A percentile compares a stretch with the other conserved stretches of the same genome.
phyloP scores from a whole-genome alignment of 2,329 filamentous ascomycete genomes.

The Calonectria naviculata region DNA sequence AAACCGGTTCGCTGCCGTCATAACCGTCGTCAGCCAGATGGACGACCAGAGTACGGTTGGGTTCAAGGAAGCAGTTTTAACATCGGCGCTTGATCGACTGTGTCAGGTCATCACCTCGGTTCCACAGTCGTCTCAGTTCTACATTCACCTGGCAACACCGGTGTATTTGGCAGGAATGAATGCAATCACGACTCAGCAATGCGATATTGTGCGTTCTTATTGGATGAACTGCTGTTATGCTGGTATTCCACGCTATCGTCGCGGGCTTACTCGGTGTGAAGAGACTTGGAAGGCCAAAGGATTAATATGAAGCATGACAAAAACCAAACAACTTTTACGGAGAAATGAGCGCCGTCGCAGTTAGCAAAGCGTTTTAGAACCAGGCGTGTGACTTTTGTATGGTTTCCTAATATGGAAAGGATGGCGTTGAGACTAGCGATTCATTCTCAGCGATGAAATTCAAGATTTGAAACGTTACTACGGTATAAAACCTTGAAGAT shows the following conservation, averaged over 20 bases:
- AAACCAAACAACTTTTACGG: not conserved
- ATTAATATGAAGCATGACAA: slow-evolving; percentile 14
- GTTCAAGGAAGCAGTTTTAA: slow-evolving; percentile 29
- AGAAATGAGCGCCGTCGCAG: no score
- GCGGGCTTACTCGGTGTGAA: slow-evolving; percentile 45
- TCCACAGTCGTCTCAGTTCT: slow-evolving; percentile 48
- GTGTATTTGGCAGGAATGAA: slow-evolving; percentile 51
- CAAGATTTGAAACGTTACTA: not conserved
- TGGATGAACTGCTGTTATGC: slow-evolving; percentile 51
- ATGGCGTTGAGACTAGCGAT: not conserved
- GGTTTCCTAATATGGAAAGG: not conserved
- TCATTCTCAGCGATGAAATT: not conserved
- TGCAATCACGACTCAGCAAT: slow-evolving; percentile 45
- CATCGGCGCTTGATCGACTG: slow-evolving; percentile 46
- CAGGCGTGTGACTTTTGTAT: not conserved
- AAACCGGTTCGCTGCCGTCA: slow-evolving; percentile 48
- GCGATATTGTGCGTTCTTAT: slow-evolving; percentile 48
- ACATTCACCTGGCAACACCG: slow-evolving; percentile 51
- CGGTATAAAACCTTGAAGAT: no score
- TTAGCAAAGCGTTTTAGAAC: not conserved
- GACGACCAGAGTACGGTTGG: not conserved
- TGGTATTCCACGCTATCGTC: slow-evolving; percentile 50
- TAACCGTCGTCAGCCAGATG: slow-evolving; percentile 41
- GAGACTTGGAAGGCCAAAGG: slow-evolving; percentile 44
- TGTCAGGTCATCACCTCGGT: slow-evolving; percentile 48